These are phyloP conservation scores for Beauveria sp. DNA, from an alignment of 2,329 filamentous ascomycete species.

Conservation along the genomic window DNA sequence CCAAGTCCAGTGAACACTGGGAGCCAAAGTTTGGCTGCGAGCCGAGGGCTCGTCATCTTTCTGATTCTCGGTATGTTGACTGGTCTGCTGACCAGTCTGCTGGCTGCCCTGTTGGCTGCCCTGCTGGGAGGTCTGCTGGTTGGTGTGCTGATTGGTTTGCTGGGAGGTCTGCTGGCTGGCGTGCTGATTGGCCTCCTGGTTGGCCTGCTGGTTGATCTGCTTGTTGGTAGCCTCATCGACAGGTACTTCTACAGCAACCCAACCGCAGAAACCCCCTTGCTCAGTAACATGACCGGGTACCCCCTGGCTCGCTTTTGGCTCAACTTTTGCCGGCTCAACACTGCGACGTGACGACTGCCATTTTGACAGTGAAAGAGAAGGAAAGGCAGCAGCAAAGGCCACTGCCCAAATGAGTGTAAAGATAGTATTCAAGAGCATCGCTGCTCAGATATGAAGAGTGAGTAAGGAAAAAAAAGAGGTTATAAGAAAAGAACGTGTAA, in stretches of 20 bases:
- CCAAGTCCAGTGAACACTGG: conserved; percentile 19
- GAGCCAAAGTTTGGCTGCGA: background rate
- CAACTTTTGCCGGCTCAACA: background rate
- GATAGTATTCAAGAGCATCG: conserved; percentile 6
- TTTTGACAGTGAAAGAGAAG: conserved; percentile 1
- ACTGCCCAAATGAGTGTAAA: conserved; percentile 6
- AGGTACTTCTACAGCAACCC: background rate
- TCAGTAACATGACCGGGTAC: background rate
- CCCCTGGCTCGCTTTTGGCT: background rate
- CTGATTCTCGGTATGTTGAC: background rate
- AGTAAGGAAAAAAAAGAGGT: background rate
- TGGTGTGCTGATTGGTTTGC: background rate
- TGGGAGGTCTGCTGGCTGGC: background rate
- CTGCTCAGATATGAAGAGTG: background rate
- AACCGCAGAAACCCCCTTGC: background rate
- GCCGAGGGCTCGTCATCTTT: background rate
- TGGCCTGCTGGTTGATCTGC: background rate
- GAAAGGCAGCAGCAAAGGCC: background rate
- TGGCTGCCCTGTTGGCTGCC: background rate
- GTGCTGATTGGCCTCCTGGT: background rate
- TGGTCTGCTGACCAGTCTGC: background rate
- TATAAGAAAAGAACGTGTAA: background rate
- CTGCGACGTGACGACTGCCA: background rate
- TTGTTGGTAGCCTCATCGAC: background rate
- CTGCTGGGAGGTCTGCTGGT: no score